Evolutionary conservation across 352 stramenopile species (phyloP).

Genomic region (Pythium brachiatum): DNA sequence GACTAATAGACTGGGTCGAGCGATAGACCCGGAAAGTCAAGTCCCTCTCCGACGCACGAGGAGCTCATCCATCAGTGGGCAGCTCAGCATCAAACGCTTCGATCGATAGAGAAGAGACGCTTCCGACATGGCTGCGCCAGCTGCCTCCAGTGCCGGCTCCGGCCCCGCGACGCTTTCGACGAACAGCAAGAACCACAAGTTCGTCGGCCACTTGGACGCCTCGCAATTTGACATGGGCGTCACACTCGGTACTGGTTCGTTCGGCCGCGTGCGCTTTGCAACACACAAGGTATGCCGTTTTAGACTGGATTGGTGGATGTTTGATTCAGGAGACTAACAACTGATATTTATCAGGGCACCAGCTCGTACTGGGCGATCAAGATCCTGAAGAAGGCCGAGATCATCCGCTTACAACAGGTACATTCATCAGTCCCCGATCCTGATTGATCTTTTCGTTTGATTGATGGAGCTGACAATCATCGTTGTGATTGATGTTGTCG

Average conservation of each 20-base stretch:
- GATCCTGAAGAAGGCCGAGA: slow-evolving; percentile 96
- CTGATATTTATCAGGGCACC: slow-evolving; percentile 48
- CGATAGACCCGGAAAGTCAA: slow-evolving; percentile 1
- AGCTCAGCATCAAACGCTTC: not conserved
- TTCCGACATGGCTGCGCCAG: slow-evolving; percentile 11
- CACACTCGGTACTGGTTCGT: slow-evolving; percentile 95
- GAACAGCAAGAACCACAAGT: slow-evolving; percentile 32
- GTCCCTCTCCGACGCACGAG: not conserved
- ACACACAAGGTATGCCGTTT: slow-evolving; percentile 86
- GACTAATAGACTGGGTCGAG: slow-evolving; percentile 3
- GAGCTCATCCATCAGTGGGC: not conserved
- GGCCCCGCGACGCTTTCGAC: slow-evolving; percentile 29
- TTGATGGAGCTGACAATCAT: not conserved
- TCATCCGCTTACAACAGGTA: slow-evolving; percentile 94
- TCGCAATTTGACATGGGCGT: slow-evolving; percentile 95
- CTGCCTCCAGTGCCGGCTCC: slow-evolving; percentile 20
- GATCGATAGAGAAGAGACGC: not conserved
- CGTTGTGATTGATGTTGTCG: not conserved
- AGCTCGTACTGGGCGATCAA: slow-evolving; percentile 96
- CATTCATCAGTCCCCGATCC: not conserved
- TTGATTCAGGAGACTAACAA: slow-evolving; percentile 1
- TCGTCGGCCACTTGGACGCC: slow-evolving; percentile 51
- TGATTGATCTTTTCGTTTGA: not conserved
- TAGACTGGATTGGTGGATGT: not conserved
- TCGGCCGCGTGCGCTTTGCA: slow-evolving; percentile 95